phyloP scores from a whole-genome alignment of 2,329 filamentous ascomycete genomes.

The Scytalidium lignicola region DNA sequence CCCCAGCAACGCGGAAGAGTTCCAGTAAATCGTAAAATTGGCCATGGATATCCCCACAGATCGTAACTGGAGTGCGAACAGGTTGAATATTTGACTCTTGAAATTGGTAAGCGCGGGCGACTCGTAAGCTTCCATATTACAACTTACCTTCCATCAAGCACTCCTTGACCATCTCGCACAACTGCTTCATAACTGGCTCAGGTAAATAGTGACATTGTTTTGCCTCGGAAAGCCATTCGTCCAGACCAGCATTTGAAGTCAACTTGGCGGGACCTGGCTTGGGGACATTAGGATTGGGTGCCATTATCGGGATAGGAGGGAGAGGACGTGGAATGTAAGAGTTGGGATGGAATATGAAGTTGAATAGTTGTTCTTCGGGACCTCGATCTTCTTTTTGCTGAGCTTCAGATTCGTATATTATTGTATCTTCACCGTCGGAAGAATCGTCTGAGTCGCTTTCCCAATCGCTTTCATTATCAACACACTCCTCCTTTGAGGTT shows the following conservation, averaged over 20 bases:
- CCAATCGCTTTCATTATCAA: neutral
- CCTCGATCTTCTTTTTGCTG: no score
- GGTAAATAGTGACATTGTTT: slow-evolving; percentile 97
- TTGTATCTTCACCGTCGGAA: neutral
- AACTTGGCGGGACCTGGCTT: slow-evolving; percentile 88
- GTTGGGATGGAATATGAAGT: neutral
- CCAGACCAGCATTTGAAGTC: slow-evolving; percentile 75
- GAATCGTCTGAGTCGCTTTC: neutral
- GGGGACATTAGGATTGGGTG: slow-evolving; percentile 51
- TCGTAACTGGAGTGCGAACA: slow-evolving; percentile 92
- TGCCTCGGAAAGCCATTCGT: slow-evolving; percentile 95
- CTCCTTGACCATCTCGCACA: slow-evolving; percentile 98
- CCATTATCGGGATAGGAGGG: neutral
- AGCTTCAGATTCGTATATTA: neutral
- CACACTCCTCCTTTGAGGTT: neutral
- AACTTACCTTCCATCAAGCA: slow-evolving; percentile 89
- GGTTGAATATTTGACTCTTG: slow-evolving; percentile 97
- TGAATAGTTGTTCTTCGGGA: neutral
- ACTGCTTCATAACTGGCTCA: slow-evolving; percentile 94
- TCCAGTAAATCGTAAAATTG: slow-evolving; percentile 98
- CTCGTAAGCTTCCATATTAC: neutral
- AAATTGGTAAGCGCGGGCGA: slow-evolving; percentile 7
- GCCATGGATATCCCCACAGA: slow-evolving; percentile 97
- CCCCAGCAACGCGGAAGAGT: slow-evolving; percentile 91
- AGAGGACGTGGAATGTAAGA: neutral